Evolutionary conservation across 1,139 yeast species (phyloP).

Genomic region (Taiozyma sp.): DNA sequence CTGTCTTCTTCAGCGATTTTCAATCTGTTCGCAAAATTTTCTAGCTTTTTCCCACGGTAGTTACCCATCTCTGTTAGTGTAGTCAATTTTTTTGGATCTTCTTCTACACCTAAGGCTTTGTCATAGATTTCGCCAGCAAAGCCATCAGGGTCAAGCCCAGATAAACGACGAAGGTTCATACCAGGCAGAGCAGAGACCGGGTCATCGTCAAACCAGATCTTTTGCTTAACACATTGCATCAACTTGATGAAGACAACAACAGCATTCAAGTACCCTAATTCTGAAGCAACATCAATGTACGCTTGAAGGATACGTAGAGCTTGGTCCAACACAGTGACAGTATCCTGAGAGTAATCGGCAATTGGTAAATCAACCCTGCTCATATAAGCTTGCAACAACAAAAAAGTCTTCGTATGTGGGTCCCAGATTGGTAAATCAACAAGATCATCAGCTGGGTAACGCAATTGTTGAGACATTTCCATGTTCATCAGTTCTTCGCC

Average conservation of each 20-base stretch:
- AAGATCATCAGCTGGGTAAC: constrained; percentile 59
- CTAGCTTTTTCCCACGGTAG: constrained; percentile 14
- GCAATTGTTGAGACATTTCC: constrained; percentile 79
- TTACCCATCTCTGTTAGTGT: constrained; percentile 13
- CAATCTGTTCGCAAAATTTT: constrained; percentile 13
- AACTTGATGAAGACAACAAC: constrained; percentile 57
- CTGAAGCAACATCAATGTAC: constrained; percentile 84
- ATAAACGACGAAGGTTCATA: constrained; percentile 32
- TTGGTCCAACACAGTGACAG: constrained; percentile 90
- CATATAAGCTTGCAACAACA: constrained; percentile 84
- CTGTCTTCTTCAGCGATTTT: constrained; percentile 10
- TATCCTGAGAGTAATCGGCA: constrained; percentile 93
- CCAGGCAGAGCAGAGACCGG: constrained; percentile 76
- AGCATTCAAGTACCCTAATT: constrained; percentile 65
- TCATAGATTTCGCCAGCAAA: constrained; percentile 17
- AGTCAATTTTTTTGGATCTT: constrained; percentile 5
- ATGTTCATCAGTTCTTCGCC: constrained; percentile 91
- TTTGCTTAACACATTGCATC: constrained; percentile 89
- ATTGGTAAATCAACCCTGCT: constrained; percentile 83
- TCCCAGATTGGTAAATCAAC: constrained; percentile 79
- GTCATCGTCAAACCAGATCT: constrained; percentile 79
- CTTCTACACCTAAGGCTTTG: constrained; percentile 18
- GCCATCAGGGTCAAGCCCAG: constrained; percentile 26
- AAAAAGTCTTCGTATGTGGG: constrained; percentile 89
- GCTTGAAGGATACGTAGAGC: constrained; percentile 93